These are phyloP conservation scores for Moricandia moricandioides DNA, from an alignment of 345 rosid genomes.

Conservation along the genomic window DNA sequence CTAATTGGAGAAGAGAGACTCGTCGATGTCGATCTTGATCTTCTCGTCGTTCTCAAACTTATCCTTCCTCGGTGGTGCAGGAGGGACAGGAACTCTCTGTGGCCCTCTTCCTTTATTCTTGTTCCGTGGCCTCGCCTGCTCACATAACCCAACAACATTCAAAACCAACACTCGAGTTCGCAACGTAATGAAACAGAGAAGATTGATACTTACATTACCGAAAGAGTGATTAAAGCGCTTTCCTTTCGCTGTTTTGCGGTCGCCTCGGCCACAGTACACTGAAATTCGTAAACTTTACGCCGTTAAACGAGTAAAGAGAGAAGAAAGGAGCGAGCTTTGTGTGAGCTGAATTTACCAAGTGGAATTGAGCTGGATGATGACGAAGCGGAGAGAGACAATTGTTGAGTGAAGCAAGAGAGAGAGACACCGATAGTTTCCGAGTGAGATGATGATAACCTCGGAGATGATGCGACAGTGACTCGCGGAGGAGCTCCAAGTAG, in stretches of 20 bases:
- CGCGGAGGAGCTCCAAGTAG: slow-evolving; percentile 49
- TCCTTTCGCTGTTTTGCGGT: slow-evolving; percentile 79
- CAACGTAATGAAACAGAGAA: background rate
- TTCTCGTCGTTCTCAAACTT: slow-evolving; percentile 57
- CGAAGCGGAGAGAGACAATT: slow-evolving; percentile 38
- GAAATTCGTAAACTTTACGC: background rate
- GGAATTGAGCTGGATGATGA: slow-evolving; percentile 41
- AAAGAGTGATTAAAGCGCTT: slow-evolving; percentile 91
- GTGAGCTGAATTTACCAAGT: slow-evolving; percentile 29
- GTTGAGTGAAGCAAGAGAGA: slow-evolving; percentile 31
- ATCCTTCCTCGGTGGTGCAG: slow-evolving; percentile 63
- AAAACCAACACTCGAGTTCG: background rate
- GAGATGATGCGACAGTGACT: slow-evolving; percentile 24
- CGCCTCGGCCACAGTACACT: slow-evolving; percentile 90
- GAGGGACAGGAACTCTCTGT: slow-evolving; percentile 63
- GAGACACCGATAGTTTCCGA: slow-evolving; percentile 48
- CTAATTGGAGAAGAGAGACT: slow-evolving; percentile 58
- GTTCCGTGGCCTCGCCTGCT: slow-evolving; percentile 84
- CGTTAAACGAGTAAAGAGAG: background rate
- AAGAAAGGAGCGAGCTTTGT: background rate
- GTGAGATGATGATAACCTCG: slow-evolving; percentile 49
- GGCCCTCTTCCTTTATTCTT: slow-evolving; percentile 93
- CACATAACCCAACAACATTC: slow-evolving; percentile 4
- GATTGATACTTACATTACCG: slow-evolving; percentile 66
- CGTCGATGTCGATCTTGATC: slow-evolving; percentile 65